Evolutionary conservation across 2,329 filamentous ascomycete species (phyloP).

Genomic region (Chaetomiaceae sp.): DNA sequence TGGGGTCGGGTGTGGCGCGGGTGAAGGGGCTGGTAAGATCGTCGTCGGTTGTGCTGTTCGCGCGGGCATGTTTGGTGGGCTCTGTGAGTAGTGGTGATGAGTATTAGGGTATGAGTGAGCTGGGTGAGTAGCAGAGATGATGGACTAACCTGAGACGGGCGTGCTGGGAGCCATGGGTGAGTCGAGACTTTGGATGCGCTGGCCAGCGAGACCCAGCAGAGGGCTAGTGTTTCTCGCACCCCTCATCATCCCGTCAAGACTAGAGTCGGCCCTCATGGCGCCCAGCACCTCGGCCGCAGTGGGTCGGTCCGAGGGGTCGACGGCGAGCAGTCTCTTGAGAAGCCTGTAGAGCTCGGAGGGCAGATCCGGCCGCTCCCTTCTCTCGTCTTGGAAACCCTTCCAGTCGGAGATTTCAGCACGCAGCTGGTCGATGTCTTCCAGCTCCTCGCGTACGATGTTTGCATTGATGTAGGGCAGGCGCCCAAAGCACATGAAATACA

Average conservation of each 20-base stretch:
- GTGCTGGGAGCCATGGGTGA: constrained; percentile 46
- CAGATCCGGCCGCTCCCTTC: constrained; percentile 69
- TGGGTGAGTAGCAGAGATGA: constrained; percentile 4
- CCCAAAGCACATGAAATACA: constrained; percentile 97
- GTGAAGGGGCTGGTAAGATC: constrained; percentile 24
- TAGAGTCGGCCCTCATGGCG: constrained; percentile 65
- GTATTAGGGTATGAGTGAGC: constrained; percentile 6
- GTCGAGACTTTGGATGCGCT: constrained; percentile 50
- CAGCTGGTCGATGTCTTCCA: constrained; percentile 81
- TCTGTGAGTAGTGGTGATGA: constrained; percentile 23
- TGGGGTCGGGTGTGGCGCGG: constrained; percentile 27
- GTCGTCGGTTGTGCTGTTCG: constrained; percentile 29
- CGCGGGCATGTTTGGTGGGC: constrained; percentile 30
- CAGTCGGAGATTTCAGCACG: constrained; percentile 80
- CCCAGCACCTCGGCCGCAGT: constrained; percentile 78
- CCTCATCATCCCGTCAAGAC: constrained; percentile 37
- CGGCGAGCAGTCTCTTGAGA: constrained; percentile 71
- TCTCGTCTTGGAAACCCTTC: constrained; percentile 78
- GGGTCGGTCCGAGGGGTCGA: constrained; percentile 70
- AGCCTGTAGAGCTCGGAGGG: constrained; percentile 81
- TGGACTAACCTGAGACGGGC: constrained; percentile 40
- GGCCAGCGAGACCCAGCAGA: constrained; percentile 33
- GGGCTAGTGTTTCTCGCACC: constrained; percentile 32
- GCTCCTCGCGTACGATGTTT: constrained; percentile 81
- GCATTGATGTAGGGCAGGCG: constrained; percentile 78